Evolutionary conservation across 805 yeast genomes (phyloP).

Genomic region (Grigorovia transvaalensis): DNA sequence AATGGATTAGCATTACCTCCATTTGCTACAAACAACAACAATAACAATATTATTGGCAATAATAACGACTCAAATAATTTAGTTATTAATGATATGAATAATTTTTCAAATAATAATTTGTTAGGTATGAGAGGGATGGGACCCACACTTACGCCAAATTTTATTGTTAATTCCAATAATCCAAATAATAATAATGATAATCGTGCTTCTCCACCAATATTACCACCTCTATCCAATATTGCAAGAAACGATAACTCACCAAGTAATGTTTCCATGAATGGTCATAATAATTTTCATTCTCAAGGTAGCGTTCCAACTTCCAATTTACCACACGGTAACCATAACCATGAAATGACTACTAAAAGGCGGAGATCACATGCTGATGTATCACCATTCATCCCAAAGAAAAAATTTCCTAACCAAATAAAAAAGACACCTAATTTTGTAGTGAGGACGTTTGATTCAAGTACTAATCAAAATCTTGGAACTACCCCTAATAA

Average conservation of each 20-base stretch:
- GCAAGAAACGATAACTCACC: neutral
- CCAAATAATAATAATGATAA: neutral
- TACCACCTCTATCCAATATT: neutral
- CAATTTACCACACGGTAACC: neutral
- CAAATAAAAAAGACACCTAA: no score
- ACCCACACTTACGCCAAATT: neutral
- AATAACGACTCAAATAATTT: neutral
- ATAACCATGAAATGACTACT: neutral
- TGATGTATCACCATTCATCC: conserved; percentile 25
- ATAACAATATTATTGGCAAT: neutral
- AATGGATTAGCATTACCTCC: neutral
- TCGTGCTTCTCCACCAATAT: neutral
- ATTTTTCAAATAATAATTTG: neutral
- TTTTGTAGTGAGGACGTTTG: no score
- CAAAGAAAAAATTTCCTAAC: conserved; percentile 17
- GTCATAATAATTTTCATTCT: neutral
- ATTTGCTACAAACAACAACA: neutral
- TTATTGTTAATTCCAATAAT: neutral
- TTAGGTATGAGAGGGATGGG: conserved; percentile 1
- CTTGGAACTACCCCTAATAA: neutral
- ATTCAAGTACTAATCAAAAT: no score
- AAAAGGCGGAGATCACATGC: conserved; percentile 2
- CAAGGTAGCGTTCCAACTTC: neutral
- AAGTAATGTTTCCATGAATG: neutral
- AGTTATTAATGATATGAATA: neutral